Percentiles rank a stretch among this genome's conserved stretches.
phyloP scores from a whole-genome alignment of 2,329 filamentous ascomycete genomes.

The Myriosclerotinia duriaeana region DNA sequence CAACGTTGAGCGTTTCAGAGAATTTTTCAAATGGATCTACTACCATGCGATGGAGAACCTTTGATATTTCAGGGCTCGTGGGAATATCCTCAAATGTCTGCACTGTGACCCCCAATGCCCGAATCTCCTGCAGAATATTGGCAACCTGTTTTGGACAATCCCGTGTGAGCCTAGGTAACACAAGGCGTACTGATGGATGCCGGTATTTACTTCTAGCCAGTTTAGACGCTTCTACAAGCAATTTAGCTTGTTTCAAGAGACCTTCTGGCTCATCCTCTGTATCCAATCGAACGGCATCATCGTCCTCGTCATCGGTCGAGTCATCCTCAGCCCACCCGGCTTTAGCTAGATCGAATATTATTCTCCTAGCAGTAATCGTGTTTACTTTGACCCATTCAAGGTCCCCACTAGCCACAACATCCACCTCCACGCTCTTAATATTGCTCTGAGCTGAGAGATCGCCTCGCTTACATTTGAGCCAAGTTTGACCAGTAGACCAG shows the following conservation, averaged over 20 bases:
- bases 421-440: constrained; percentile 45
- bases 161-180: constrained; percentile 58
- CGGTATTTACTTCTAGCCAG: constrained; percentile 58
- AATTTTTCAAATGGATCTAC: constrained; percentile 44
- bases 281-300: constrained; percentile 38
- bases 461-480: constrained; percentile 20
- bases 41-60: constrained; percentile 40
- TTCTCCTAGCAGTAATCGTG: constrained; percentile 60
- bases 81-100: constrained; percentile 37
- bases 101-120: constrained; percentile 46
- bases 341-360: constrained; percentile 68
- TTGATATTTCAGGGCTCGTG: constrained; percentile 27
- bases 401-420: constrained; percentile 63
- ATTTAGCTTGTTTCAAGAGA: constrained; percentile 58
- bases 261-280: constrained; percentile 47
- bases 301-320: constrained; percentile 47
- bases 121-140: constrained; percentile 55
- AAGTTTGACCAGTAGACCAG: constrained; percentile 40
- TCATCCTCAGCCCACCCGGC: constrained; percentile 58
- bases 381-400: constrained; percentile 68
- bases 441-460: constrained; percentile 18
- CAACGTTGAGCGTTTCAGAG: constrained; percentile 52
- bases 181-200: constrained; percentile 58
- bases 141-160: constrained; percentile 53
- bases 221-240: constrained; percentile 57